Evolutionary conservation across 495 filamentous ascomycete genomes (phyloP), one percentile per base, ranked within the genome.

Genomic region (Apodospora peruviana): DNA sequence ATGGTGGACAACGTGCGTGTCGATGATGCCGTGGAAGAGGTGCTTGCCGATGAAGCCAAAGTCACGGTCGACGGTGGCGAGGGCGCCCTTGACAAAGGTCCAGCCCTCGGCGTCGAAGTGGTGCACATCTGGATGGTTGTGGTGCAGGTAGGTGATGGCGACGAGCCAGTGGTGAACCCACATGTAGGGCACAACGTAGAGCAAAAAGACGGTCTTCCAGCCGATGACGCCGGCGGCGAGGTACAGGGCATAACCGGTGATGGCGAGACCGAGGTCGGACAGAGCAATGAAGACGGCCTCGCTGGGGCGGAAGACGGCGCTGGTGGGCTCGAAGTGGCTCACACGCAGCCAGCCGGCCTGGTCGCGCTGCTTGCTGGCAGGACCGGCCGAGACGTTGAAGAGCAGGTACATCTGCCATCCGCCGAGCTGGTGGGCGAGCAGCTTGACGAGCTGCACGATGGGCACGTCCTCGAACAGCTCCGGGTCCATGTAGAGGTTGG

Each of bases 101-200:
- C 88, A 94, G 51, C 80, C 69, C 23, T 83, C 74, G 43, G 77
- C 75, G 11, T 79, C 76, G 66, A 91, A 94, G 75, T 94, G 88
- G 25, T 85, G 86, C 35, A 94, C 78, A 2, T 81, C 74, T 3
- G 85, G 86, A 66, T 95, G 86, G 48, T 86, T 93, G 74, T 95
- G 89, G 62, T 95, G 89, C 37, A 95, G 83, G 70, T 84, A 95
- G 50, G 89, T 95, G 64, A 90, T 88, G 55, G 84, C 83, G 43
- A 88, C 82, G 40, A 89, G 76, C 85, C 93, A 98, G 81, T 97
- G 91, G 75, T 98, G 93, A 23, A 97, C 93, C 91, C 91, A 96
- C 48, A 96, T 73, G 68, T 96, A 98, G 7, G 94, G 91, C 48
- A 90, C 62, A 58, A 84, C 79, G 64, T 97, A 98, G 90, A 93